phyloP scores from a whole-genome alignment of 257 asterid genomes.

The Solanum pimpinellifolium region DNA sequence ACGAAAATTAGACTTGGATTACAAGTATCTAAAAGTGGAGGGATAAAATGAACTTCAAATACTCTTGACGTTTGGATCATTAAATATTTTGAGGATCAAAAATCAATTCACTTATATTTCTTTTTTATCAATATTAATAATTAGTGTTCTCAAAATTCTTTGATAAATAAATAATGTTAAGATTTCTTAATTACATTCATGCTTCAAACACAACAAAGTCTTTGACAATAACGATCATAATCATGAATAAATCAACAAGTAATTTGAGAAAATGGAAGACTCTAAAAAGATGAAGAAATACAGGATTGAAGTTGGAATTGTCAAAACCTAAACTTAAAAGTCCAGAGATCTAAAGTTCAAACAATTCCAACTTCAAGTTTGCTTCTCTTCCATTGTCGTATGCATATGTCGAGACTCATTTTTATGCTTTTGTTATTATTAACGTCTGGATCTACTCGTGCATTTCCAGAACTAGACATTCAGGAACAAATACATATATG shows the following conservation, averaged over 20 bases:
- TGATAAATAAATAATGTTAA: neutral
- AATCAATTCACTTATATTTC: neutral
- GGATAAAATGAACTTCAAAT: neutral
- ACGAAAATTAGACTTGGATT: too few species aligned
- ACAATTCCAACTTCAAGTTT: neutral
- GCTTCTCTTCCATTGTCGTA: neutral
- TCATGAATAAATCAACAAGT: neutral
- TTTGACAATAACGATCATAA: neutral
- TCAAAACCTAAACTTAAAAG: neutral
- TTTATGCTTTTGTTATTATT: neutral
- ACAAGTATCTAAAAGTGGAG: neutral
- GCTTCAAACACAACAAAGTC: neutral
- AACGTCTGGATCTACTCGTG: neutral
- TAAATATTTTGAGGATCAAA: neutral
- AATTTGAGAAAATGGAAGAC: neutral
- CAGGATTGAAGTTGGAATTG: neutral
- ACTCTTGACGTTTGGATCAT: neutral
- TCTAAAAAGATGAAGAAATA: too few species aligned
- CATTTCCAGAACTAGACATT: neutral
- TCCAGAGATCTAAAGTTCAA: neutral
- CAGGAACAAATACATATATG: neutral
- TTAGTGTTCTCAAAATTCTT: neutral
- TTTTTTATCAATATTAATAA: neutral
- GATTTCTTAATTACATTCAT: neutral
- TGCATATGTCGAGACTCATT: neutral